Evolutionary conservation across 2,329 filamentous ascomycete species (phyloP).

Genomic region (Fusarium longipes): DNA sequence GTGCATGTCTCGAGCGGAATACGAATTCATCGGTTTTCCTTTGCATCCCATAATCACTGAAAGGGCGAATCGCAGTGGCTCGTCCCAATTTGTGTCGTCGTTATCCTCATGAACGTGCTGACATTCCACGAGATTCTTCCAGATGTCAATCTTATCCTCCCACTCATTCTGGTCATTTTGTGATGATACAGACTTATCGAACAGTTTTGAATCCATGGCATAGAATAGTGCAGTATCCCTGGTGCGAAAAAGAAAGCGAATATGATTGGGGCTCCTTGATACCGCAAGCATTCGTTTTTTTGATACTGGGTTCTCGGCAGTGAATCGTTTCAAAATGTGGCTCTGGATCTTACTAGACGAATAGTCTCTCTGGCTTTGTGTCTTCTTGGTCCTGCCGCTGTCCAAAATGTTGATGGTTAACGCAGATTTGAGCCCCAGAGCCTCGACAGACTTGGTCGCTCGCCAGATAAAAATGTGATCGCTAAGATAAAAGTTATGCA

Average conservation of each 20-base stretch:
- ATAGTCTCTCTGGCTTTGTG: not conserved
- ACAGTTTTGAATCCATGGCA: not conserved
- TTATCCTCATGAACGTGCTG: not conserved
- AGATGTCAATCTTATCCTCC: not conserved
- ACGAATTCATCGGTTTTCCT: not conserved
- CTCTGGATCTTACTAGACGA: not conserved
- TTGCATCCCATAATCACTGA: not conserved
- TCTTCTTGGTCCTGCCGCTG: not conserved
- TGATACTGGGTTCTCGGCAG: not conserved
- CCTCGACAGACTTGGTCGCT: not conserved
- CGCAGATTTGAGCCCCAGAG: not conserved
- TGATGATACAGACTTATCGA: not conserved
- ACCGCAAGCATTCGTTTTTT: not conserved
- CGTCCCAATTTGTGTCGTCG: not conserved
- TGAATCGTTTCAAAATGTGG: not conserved
- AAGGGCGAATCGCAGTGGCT: not conserved
- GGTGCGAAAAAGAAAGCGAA: not conserved
- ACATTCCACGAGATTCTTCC: not conserved
- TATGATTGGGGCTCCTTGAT: not conserved
- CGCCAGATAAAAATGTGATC: not conserved
- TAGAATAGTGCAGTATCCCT: not conserved
- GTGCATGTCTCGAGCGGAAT: not conserved
- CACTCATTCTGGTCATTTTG: not conserved
- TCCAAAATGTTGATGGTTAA: not conserved
- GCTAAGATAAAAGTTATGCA: not conserved